Evolutionary conservation across 768 basidiomycete genomes (phyloP).

Genomic region (Steccherinum ochraceum): DNA sequence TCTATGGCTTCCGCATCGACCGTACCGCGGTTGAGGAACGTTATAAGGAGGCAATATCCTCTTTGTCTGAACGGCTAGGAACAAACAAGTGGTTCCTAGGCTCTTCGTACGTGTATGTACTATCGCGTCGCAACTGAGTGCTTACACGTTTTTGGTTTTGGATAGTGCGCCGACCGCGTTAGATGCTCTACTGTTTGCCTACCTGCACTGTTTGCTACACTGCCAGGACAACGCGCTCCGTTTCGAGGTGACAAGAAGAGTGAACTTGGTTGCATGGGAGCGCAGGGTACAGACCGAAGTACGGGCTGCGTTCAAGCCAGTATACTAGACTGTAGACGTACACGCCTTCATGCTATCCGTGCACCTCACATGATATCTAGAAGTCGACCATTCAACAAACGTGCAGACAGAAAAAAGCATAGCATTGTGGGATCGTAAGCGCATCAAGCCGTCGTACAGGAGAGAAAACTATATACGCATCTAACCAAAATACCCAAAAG

Average conservation of each 20-base stretch:
- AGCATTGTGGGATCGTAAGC: background rate
- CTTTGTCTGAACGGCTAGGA: conserved; percentile 70
- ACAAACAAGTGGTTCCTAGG: conserved; percentile 78
- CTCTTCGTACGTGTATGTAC: conserved; percentile 50
- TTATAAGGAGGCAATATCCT: conserved; percentile 65
- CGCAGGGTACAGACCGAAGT: conserved; percentile 56
- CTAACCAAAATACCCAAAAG: background rate
- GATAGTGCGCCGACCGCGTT: conserved; percentile 68
- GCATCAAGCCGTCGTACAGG: background rate
- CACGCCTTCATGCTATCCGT: too few relatives aligned
- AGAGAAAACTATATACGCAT: background rate
- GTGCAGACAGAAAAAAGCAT: too few relatives aligned
- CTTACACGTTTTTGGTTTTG: conserved; percentile 1
- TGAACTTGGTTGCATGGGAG: conserved; percentile 81
- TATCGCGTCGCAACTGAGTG: background rate
- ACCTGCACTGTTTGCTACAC: conserved; percentile 62
- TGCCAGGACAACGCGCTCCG: conserved; percentile 36
- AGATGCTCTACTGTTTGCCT: conserved; percentile 80
- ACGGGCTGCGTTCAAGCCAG: conserved; percentile 37
- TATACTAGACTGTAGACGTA: too few relatives aligned
- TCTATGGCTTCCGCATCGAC: conserved; percentile 53
- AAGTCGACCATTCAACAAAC: too few relatives aligned
- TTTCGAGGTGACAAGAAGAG: conserved; percentile 60
- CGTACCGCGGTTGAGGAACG: conserved; percentile 42
- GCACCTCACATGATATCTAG: too few relatives aligned